These are phyloP conservation scores for Xylaria scruposa DNA, from an alignment of 495 filamentous ascomycete species.

Conservation along the genomic window DNA sequence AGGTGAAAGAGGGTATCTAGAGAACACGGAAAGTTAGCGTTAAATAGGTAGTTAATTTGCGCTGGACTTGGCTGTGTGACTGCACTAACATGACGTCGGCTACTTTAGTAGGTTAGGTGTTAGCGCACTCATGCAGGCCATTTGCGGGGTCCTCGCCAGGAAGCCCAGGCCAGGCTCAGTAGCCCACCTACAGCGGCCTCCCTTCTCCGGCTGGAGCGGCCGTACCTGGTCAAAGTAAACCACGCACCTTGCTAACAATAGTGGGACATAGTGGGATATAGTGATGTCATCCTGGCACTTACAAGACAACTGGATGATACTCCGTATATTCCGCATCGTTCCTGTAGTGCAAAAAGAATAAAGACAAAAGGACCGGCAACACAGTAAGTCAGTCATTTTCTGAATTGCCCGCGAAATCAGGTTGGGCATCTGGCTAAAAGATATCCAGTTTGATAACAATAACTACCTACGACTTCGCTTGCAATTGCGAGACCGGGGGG, in stretches of 20 bases:
- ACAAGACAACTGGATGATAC: not conserved
- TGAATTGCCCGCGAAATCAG: not conserved
- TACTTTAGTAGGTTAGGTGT: slow-evolving; percentile 1
- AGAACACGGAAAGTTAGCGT: not conserved
- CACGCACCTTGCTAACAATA: not conserved
- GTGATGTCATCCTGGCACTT: slow-evolving; percentile 20
- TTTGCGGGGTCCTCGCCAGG: no score
- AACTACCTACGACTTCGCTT: not conserved
- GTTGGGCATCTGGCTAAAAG: not conserved
- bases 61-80: slow-evolving; percentile 1
- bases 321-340: not conserved
- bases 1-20: slow-evolving; percentile 15
- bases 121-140: slow-evolving; percentile 25
- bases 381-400: not conserved
- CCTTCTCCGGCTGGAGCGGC: no score
- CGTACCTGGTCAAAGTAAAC: not conserved
- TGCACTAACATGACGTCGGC: not conserved
- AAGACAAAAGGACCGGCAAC: not conserved
- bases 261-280: not conserved
- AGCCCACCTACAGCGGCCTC: no score
- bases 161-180: no score
- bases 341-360: not conserved
- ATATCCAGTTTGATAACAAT: not conserved
- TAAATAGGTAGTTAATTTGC: not conserved
- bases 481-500: not conserved